phyloP scores from a whole-genome alignment of 176 grass and related monocot genomes.

The Bonia amplexicaulis region DNA sequence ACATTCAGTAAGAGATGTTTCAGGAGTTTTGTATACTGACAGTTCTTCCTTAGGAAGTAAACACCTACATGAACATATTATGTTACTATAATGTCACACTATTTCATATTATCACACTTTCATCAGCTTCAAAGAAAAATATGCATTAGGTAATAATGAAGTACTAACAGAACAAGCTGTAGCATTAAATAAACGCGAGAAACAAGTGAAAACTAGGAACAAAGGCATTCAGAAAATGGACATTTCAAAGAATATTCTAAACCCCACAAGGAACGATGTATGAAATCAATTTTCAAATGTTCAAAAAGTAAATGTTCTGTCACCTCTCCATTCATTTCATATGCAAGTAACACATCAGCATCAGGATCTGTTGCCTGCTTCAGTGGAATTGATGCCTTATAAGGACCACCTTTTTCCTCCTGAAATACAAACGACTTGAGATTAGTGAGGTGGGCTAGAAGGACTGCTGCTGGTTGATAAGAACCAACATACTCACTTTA shows the following conservation, averaged over 20 bases:
- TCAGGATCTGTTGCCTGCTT: slow-evolving; percentile 81
- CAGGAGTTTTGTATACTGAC: background rate
- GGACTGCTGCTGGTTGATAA: background rate
- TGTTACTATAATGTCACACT: background rate
- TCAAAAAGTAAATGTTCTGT: background rate
- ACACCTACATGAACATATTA: background rate
- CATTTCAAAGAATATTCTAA: background rate
- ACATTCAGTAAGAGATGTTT: slow-evolving; percentile 10
- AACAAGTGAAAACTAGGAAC: background rate
- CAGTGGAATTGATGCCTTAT: slow-evolving; percentile 93
- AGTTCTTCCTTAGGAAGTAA: slow-evolving; percentile 10
- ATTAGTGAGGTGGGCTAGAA: background rate
- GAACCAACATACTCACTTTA: slow-evolving; percentile 62
- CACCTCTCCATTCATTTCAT: slow-evolving; percentile 99
- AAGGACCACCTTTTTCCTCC: slow-evolving; percentile 97
- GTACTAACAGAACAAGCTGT: background rate
- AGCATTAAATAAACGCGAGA: background rate
- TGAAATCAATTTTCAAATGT: slow-evolving; percentile 3
- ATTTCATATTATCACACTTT: background rate
- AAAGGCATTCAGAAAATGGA: background rate
- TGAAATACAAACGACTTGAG: slow-evolving; percentile 31
- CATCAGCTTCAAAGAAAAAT: slow-evolving; percentile 1
- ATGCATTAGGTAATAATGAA: background rate
- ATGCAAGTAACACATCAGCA: slow-evolving; percentile 95
- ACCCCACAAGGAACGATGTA: background rate